phyloP scores from a whole-genome alignment of 2,329 filamentous ascomycete genomes.

The Cladosporium sp. region DNA sequence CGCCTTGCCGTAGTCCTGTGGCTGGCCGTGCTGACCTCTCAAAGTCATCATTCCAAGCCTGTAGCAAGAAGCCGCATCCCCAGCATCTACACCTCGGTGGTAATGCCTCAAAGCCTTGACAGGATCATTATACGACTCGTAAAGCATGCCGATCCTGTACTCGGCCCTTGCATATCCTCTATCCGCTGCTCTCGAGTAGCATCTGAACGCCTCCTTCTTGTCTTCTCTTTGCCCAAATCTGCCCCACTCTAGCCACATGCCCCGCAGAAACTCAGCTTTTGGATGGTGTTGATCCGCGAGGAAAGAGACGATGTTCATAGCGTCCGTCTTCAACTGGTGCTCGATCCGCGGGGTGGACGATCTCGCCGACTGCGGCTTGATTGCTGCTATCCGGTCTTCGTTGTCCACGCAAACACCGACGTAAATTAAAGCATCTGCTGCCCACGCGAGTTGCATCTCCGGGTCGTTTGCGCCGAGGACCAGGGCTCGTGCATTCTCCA shows the following conservation, averaged over 20 bases:
- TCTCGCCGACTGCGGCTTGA: conserved; percentile 40
- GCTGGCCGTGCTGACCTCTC: conserved; percentile 85
- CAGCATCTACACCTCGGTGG: conserved; percentile 67
- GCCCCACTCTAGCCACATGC: conserved; percentile 97
- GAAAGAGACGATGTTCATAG: conserved; percentile 85
- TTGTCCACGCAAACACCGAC: conserved; percentile 79
- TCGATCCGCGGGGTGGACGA: conserved; percentile 79
- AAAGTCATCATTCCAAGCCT: conserved; percentile 96
- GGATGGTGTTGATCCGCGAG: conserved; percentile 87
- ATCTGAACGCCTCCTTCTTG: conserved; percentile 87
- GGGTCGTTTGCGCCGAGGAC: conserved; percentile 92
- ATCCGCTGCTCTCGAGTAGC: conserved; percentile 79
- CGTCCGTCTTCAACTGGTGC: conserved; percentile 80
- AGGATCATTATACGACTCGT: conserved; percentile 89
- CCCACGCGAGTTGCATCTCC: conserved; percentile 94
- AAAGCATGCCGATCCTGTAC: conserved; percentile 97
- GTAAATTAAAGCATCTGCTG: conserved; percentile 83
- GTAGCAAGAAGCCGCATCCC: conserved; percentile 81
- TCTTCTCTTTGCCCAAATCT: conserved; percentile 87
- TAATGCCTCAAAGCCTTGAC: conserved; percentile 89
- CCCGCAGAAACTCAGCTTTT: conserved; percentile 86
- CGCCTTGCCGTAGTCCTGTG: conserved; percentile 70
- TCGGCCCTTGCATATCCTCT: conserved; percentile 83
- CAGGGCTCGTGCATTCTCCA: conserved; percentile 75
- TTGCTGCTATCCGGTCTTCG: conserved; percentile 58